Conservation (phyloP, 495 filamentous ascomycete genomes). For the Podospora pseudoanserina region DNA sequence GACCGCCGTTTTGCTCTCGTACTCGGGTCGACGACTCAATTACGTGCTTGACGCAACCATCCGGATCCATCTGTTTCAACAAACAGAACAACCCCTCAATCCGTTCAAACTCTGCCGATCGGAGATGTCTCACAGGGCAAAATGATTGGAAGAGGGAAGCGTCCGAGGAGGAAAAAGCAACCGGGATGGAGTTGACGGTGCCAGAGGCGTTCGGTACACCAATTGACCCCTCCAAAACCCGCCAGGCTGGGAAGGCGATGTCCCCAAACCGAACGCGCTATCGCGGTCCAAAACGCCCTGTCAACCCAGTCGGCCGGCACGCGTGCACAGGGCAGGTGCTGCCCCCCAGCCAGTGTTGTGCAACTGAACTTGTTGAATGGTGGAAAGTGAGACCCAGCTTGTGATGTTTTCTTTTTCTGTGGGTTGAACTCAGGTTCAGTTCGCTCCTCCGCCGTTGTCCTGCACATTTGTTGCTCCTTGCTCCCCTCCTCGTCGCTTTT, state of each 20-base stretch:
- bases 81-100: constrained; percentile 1
- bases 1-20: background rate
- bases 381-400: background rate
- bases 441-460: background rate
- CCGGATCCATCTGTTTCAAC: background rate
- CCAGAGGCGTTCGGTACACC: constrained; percentile 1
- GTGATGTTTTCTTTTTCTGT: constrained; percentile 1
- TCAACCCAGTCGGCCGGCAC: constrained; percentile 17
- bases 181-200: background rate
- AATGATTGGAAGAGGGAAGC: background rate
- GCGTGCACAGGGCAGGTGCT: background rate
- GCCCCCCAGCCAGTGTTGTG: background rate
- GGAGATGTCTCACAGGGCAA: background rate
- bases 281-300: constrained; percentile 9
- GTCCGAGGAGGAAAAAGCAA: background rate
- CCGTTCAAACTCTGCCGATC: background rate
- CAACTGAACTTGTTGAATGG: background rate
- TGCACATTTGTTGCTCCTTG: background rate
- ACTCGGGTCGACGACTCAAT: background rate
- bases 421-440: background rate
- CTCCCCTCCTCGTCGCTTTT: background rate
- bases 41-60: background rate
- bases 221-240: constrained; percentile 15
- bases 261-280: constrained; percentile 1
- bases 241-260: constrained; percentile 21